phyloP scores from a whole-genome alignment of 2,329 filamentous ascomycete genomes.

The Arthrocladium fulminans region DNA sequence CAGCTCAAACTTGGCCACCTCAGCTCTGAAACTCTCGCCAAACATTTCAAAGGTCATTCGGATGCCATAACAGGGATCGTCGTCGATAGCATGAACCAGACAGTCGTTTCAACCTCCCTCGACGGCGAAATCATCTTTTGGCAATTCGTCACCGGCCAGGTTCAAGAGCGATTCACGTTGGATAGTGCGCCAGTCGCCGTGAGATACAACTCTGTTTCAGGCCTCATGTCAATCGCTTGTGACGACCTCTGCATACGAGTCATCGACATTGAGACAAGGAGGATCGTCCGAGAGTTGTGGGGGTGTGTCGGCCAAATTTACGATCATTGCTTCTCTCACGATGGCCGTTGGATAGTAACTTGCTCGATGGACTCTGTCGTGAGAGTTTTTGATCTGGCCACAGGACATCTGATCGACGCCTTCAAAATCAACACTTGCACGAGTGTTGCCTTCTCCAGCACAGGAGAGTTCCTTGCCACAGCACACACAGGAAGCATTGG shows the following conservation, averaged over 20 bases:
- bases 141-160: constrained; percentile 77
- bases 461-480: constrained; percentile 90
- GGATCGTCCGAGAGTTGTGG: constrained; percentile 87
- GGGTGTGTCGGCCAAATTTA: constrained; percentile 65
- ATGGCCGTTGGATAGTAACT: constrained; percentile 88
- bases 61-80: constrained; percentile 76
- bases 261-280: constrained; percentile 81
- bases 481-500: constrained; percentile 73
- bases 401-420: constrained; percentile 87
- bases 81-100: constrained; percentile 81
- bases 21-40: constrained; percentile 35
- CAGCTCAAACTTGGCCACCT: constrained; percentile 61
- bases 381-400: constrained; percentile 90
- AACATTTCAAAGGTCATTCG: constrained; percentile 62
- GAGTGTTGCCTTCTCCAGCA: constrained; percentile 76
- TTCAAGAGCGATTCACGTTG: constrained; percentile 78
- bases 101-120: constrained; percentile 73
- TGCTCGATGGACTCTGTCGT: constrained; percentile 72
- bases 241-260: constrained; percentile 81
- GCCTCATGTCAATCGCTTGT: constrained; percentile 80
- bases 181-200: constrained; percentile 65
- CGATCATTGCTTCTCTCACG: constrained; percentile 81
- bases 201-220: constrained; percentile 72
- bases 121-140: constrained; percentile 97
- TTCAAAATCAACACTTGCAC: constrained; percentile 75